Percentiles rank a stretch among this genome's conserved stretches.
Evolutionary conservation across 2,329 filamentous ascomycete genomes (phyloP).

Genomic region (Acephala macrosclerotiorum): DNA sequence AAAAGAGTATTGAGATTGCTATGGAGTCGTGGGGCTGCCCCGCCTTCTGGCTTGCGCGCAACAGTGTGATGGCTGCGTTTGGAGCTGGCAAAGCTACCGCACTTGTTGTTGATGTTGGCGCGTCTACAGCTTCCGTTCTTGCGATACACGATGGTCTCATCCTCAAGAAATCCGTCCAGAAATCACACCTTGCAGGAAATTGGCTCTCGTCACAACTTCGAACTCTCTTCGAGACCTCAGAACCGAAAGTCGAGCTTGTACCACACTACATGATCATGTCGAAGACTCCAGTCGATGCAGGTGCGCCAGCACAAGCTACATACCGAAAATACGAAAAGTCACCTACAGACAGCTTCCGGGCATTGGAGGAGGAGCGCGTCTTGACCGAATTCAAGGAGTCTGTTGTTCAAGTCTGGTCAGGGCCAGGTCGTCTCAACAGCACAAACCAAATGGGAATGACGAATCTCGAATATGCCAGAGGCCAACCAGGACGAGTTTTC

Average conservation of each 20-base stretch:
- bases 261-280: conserved; percentile 89
- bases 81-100: conserved; percentile 93
- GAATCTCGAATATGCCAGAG: conserved; percentile 79
- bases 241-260: conserved; percentile 75
- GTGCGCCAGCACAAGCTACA: conserved; percentile 77
- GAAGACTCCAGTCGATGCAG: conserved; percentile 89
- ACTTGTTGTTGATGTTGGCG: conserved; percentile 90
- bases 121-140: conserved; percentile 86
- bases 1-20: conserved; percentile 93
- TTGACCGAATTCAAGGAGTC: conserved; percentile 98
- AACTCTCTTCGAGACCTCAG: conserved; percentile 73
- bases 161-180: conserved; percentile 86
- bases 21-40: conserved; percentile 98
- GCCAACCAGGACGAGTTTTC: conserved; percentile 83
- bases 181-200: conserved; percentile 84
- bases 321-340: conserved; percentile 73
- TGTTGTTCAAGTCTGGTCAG: conserved; percentile 91
- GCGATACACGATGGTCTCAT: conserved; percentile 95
- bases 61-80: conserved; percentile 88
- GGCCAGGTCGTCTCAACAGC: conserved; percentile 70
- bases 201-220: conserved; percentile 92
- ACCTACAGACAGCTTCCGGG: conserved; percentile 75
- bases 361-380: conserved; percentile 89
- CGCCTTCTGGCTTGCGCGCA: conserved; percentile 91
- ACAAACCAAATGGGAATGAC: conserved; percentile 57